Evolutionary conservation across 495 filamentous ascomycete genomes (phyloP), one percentile per base, ranked within the genome.

Genomic region (Podospora pseudoanserina): DNA sequence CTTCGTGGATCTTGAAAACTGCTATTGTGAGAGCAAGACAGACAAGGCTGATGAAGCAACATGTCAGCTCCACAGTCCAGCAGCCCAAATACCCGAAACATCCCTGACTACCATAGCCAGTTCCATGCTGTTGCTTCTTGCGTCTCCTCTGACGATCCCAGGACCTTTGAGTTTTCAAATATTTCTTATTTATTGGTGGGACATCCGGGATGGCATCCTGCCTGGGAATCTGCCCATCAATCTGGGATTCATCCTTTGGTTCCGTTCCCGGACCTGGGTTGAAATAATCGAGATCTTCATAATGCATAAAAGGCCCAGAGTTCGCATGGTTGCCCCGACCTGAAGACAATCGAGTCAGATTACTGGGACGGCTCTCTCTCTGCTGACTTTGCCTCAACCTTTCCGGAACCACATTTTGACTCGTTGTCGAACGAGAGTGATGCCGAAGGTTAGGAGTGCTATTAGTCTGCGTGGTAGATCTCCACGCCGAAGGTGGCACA

Each of bases 1-100:
- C 78, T 49, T 86, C 77, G 57, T 79, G 84, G 2, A 70, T 63
- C 56, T 71, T 75, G 56, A 83, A 72, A 4, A 80, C 72, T 5
- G 74, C 70, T 23, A 79, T 67, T 18, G 82, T 79, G 3, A 72
- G 74, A 6, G 71, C 69, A 4, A 75, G 53, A 44, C 71, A 74
- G 11, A 71, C 57, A 18, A 76, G 34, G 58, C 75, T 71, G n/a
- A 73, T 39, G 0, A 73, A 30, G 4, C 54, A 71, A 44, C 72
- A 74, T 13, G 70, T n/a, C 1, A 76, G 60, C 56, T 77, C 75
- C 39, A 74, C 44, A 23, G 70, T 9, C 74, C 73, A 77, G 9
- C 49, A 19, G 5, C 23, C 26, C 49, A 54, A 64, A 20, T 64
- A 66, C 13, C 39, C 39, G 5, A 67, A 4, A 18, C 67, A 63